Base-by-base conservation (phyloP, 805 yeast species). In the Dipodascus geniculatus region DNA sequence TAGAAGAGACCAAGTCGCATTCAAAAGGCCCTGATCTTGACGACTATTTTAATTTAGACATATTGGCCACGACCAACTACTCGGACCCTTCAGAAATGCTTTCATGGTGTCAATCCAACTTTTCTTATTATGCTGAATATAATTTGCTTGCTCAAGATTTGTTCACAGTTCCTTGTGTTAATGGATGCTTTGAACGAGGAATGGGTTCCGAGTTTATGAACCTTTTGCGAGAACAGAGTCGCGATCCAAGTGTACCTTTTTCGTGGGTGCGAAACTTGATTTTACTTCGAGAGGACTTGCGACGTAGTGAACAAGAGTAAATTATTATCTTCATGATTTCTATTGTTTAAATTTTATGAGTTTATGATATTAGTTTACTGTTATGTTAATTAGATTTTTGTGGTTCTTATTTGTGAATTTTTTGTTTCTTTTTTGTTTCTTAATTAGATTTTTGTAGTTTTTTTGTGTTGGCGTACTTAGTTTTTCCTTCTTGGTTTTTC, bases 401-500 rank as follows among this genome's bases (percentile, higher is more conserved):
- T 24, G 23, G 24, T 49, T 47, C 44, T 23, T 14, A 19, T 23
- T 24, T 17, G 11, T 23, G 47, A 3, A 6, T 8, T 24, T 19
- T 17, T 20, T 50, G 20, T 17, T 38, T 44, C n/a, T 48, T 52
- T 2, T 20, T 20, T 24, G 22, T 23, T 23, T 23, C 35, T n/a
- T 19, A 19, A 3, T 19, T 28, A 8, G 22, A 14, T 44, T 19
- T 19, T 28, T 44, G 24, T 50, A n/a, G 11, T n/a, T 23, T 33
- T 24, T 23, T 17, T 22, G 42, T 38, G 35, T 16, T 49, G 17
- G 35, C 23, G 11, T 9, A 48, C 22, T 48, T 48, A 16, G 20
- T 50, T 28, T 50, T 4, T 22, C 51, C n/a, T 24, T 19, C 19
- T 42, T 42, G n/a, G 52, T 42, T 28, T 28, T 28, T 28, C 11